Percentiles rank a stretch among this genome's conserved stretches.
These are phyloP conservation scores for Sinapis alba DNA, from an alignment of 441 rosid species.

Conservation along the genomic window DNA sequence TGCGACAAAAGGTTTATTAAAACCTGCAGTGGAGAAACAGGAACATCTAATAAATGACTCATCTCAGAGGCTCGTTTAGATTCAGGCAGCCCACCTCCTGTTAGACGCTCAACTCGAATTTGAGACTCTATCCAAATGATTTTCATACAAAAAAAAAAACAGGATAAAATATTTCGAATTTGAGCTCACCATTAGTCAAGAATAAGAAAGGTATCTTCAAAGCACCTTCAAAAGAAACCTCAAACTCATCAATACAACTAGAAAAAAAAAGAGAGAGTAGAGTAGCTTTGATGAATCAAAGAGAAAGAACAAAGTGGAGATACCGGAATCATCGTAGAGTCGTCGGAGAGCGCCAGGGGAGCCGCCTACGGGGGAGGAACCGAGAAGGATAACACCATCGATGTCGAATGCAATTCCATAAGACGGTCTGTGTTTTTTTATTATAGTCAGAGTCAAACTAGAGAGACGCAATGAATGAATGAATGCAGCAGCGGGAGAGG, in stretches of 20 bases:
- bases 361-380: slow-evolving; percentile 67
- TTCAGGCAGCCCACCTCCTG: slow-evolving; percentile 89
- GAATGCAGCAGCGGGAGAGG: neutral
- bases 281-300: neutral
- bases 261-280: neutral
- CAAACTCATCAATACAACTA: neutral
- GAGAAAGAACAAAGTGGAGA: neutral
- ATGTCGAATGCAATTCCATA: slow-evolving; percentile 82
- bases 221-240: slow-evolving; percentile 46
- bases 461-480: neutral
- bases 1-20: neutral
- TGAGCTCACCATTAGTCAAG: slow-evolving; percentile 71
- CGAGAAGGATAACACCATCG: slow-evolving; percentile 77
- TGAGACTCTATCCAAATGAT: neutral
- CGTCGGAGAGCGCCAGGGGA: slow-evolving; percentile 60
- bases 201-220: slow-evolving; percentile 70
- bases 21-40: slow-evolving; percentile 72
- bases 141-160: neutral
- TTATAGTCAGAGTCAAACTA: neutral
- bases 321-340: slow-evolving; percentile 57
- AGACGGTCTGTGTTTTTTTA: slow-evolving; percentile 42
- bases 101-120: too few relatives aligned
- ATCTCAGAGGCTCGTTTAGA: slow-evolving; percentile 79
- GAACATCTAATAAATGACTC: slow-evolving; percentile 56
- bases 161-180: too few relatives aligned